Evolutionary conservation across 495 filamentous ascomycete species (phyloP), one percentile per base, ranked within the genome.

Genomic region (Aspergillus ostianus): DNA sequence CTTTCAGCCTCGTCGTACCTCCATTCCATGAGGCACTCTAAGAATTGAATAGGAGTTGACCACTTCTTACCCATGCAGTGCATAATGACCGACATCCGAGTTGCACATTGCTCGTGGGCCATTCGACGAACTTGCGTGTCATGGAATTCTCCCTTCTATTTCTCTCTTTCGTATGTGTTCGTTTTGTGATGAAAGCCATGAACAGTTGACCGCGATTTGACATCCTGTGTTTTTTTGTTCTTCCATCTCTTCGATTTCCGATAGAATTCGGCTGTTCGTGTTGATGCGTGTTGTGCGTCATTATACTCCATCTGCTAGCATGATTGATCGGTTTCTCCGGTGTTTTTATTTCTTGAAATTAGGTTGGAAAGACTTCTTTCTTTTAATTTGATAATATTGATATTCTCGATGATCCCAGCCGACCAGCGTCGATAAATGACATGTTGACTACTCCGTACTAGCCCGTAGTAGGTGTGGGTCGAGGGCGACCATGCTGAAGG

Each of bases 31-130:
- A 47, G 48, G 36, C 36, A 18, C 47, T 56, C 41, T 46, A 56
- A 41, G 18, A 56, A 41, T 41, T 41, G 67, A 72, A 70, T 71
- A 73, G 70, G 70, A 70, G 57, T 54, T 65, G 51, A 68, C 59
- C 66, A 61, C 52, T 41, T 36, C 36, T 41, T 41, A 41, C 9
- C 36, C 2, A 41, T 48, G 55, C 60, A 74, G 72, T 61, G 72
- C 72, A 58, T 74, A 64, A 74, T 61, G 58, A 20, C 36, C 57
- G 47, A 48, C 21, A 47, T 32, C 20, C 3, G 13, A 30, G n/a
- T 20, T 32, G 30, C 30, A 12, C 36, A 1, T 15, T 17, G 8
- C 4, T 15, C 10, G 36, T 41, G 36, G 23, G 23, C 12, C 36
- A 41, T 5, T 41, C 52, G 52, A 44, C 23, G 36, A 27, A 45